Evolutionary conservation across 2,329 filamentous ascomycete genomes (phyloP).

Genomic region (Ceratocystis albifundus): DNA sequence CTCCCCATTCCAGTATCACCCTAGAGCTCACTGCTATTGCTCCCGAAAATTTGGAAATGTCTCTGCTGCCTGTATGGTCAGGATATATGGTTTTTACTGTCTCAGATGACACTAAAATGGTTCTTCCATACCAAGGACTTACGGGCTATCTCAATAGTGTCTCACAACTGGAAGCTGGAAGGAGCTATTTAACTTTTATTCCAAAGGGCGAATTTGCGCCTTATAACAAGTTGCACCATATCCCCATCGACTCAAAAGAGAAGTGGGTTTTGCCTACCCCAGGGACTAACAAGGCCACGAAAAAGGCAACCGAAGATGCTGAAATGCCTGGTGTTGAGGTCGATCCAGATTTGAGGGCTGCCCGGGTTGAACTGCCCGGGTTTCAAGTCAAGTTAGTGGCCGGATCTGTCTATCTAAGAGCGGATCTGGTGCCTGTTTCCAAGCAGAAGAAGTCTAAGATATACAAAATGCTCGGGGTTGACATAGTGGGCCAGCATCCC

Average conservation of each 20-base stretch:
- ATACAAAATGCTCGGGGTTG: slow-evolving; percentile 32
- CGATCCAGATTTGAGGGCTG: neutral
- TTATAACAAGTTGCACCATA: slow-evolving; percentile 26
- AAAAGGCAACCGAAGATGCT: neutral
- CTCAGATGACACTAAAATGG: slow-evolving; percentile 31
- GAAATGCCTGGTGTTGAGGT: slow-evolving; percentile 28
- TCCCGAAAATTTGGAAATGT: slow-evolving; percentile 27
- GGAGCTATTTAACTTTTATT: slow-evolving; percentile 27
- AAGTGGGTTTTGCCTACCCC: slow-evolving; percentile 25
- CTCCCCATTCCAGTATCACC: slow-evolving; percentile 25
- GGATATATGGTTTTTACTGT: slow-evolving; percentile 35
- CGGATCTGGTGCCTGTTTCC: slow-evolving; percentile 28
- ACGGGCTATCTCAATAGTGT: slow-evolving; percentile 29
- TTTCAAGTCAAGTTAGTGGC: slow-evolving; percentile 32
- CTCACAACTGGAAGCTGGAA: slow-evolving; percentile 30
- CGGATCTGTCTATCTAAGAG: slow-evolving; percentile 33
- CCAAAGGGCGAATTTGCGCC: slow-evolving; percentile 26
- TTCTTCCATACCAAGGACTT: slow-evolving; percentile 34
- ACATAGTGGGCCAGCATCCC: slow-evolving; percentile 35
- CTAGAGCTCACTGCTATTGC: slow-evolving; percentile 30
- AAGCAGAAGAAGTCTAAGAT: neutral
- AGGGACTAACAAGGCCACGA: slow-evolving; percentile 17
- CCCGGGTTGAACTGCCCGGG: slow-evolving; percentile 29
- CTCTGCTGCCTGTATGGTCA: slow-evolving; percentile 34
- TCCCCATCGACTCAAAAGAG: slow-evolving; percentile 29